These are phyloP conservation scores for Fraxinus xanthoxyloides DNA, from an alignment of 305 asterid species.

Conservation along the genomic window DNA sequence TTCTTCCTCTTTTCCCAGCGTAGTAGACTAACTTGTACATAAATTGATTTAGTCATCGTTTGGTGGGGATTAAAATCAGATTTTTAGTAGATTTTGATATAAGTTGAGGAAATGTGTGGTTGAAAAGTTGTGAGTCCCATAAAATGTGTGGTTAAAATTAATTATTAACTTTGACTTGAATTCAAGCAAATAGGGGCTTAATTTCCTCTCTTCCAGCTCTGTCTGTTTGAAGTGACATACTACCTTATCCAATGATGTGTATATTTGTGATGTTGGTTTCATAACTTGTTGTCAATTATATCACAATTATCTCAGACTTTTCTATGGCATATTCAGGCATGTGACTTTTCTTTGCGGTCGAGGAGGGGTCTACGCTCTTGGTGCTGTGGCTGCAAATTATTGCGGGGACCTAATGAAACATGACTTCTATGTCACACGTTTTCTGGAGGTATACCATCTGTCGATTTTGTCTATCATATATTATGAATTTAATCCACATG, in stretches of 20 bases:
- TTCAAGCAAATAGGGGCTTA: too few species aligned
- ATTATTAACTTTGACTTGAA: too few species aligned
- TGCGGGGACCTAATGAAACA: conserved; percentile 49
- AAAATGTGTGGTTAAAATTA: too few species aligned
- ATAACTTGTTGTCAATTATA: background rate
- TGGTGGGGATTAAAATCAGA: too few species aligned
- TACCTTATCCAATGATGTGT: background rate
- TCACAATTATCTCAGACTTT: background rate
- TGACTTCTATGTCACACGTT: conserved; percentile 48
- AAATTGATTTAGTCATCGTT: background rate
- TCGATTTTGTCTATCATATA: background rate
- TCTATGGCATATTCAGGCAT: conserved; percentile 38
- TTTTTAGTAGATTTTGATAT: too few species aligned
- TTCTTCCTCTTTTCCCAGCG: background rate
- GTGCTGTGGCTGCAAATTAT: conserved; percentile 63
- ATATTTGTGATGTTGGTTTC: background rate
- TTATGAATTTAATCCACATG: background rate
- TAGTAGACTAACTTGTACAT: background rate
- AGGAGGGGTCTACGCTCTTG: conserved; percentile 77
- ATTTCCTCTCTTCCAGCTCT: background rate
- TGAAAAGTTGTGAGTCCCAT: too few species aligned
- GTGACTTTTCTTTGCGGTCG: conserved; percentile 76
- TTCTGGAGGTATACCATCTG: conserved; percentile 54
- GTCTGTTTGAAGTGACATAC: background rate
- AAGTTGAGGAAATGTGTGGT: too few species aligned